phyloP scores from a whole-genome alignment of 495 filamentous ascomycete species.

The Penicillium maclennaniae region DNA sequence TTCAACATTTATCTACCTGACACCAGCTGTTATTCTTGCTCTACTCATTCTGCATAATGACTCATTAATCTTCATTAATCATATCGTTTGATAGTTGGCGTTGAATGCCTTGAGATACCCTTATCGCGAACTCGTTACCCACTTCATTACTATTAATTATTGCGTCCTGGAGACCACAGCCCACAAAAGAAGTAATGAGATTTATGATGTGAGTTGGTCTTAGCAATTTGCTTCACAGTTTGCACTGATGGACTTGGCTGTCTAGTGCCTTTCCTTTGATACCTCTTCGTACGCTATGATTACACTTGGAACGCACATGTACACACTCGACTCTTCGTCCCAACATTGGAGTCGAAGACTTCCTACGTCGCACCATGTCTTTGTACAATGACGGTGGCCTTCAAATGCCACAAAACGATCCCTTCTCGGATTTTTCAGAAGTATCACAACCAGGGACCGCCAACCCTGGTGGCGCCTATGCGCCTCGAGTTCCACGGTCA shows the following conservation, averaged over 20 bases:
- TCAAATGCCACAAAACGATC: slow-evolving; percentile 32
- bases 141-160: slow-evolving; percentile 13
- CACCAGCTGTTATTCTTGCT: slow-evolving; percentile 5
- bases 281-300: slow-evolving; percentile 32
- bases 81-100: slow-evolving; percentile 4
- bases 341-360: slow-evolving; percentile 27
- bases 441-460: slow-evolving; percentile 20
- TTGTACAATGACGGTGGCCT: slow-evolving; percentile 36
- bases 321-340: slow-evolving; percentile 26
- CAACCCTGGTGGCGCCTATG: slow-evolving; percentile 15
- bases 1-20: slow-evolving; percentile 25
- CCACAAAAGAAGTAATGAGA: slow-evolving; percentile 10
- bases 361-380: slow-evolving; percentile 33
- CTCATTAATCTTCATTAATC: slow-evolving; percentile 11
- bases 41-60: slow-evolving; percentile 7
- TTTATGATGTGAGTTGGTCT: slow-evolving; percentile 1
- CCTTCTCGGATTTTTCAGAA: slow-evolving; percentile 23
- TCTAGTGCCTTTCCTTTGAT: slow-evolving; percentile 1
- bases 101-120: slow-evolving; percentile 13
- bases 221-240: neutral
- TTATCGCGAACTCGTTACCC: slow-evolving; percentile 5
- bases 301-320: slow-evolving; percentile 22
- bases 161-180: slow-evolving; percentile 5
- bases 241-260: slow-evolving; percentile 5
- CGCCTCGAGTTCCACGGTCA: slow-evolving; percentile 19